Conservation (phyloP, 352 stramenopile genomes). For the Globisporangium uncinulatum region DNA sequence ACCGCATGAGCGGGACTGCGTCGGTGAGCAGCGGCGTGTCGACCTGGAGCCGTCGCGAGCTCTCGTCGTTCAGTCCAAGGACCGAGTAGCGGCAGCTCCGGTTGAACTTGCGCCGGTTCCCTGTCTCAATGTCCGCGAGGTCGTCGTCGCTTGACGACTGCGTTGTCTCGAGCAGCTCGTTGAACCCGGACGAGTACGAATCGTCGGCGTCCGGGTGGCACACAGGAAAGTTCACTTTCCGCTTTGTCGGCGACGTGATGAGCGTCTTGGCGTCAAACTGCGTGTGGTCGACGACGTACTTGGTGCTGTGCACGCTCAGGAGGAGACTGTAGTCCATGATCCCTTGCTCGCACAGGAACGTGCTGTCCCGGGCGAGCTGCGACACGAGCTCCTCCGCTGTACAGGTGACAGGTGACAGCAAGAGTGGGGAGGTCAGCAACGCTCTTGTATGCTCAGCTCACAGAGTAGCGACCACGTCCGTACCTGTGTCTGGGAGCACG, state of each 20-base stretch:
- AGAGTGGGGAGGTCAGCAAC: too few species aligned
- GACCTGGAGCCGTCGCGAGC: slow-evolving; percentile 18
- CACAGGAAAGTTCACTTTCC: slow-evolving; percentile 65
- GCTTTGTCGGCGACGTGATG: slow-evolving; percentile 52
- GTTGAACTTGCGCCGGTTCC: slow-evolving; percentile 46
- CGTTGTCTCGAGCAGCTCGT: slow-evolving; percentile 24
- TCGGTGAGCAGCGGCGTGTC: slow-evolving; percentile 40
- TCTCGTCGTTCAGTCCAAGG: slow-evolving; percentile 42
- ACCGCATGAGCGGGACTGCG: slow-evolving; percentile 16
- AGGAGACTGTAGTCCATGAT: slow-evolving; percentile 90
- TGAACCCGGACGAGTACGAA: slow-evolving; percentile 32
- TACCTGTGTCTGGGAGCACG: slow-evolving; percentile 51
- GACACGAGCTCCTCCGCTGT: slow-evolving; percentile 48
- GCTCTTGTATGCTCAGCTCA: too few species aligned
- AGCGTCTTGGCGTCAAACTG: slow-evolving; percentile 27
- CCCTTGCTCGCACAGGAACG: slow-evolving; percentile 68
- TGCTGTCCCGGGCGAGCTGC: slow-evolving; percentile 66
- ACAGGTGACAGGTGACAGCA: background rate
- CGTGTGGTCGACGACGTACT: slow-evolving; percentile 75
- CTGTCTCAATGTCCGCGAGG: slow-evolving; percentile 45
- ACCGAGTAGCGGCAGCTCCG: slow-evolving; percentile 74
- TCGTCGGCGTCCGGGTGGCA: slow-evolving; percentile 55
- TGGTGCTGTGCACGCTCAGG: slow-evolving; percentile 80
- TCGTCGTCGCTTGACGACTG: slow-evolving; percentile 46
- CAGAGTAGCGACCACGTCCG: background rate